Percentiles rank a stretch among this genome's conserved stretches.
Conservation (phyloP, 2,329 filamentous ascomycete species). For the Alternaria incomplexa region DNA sequence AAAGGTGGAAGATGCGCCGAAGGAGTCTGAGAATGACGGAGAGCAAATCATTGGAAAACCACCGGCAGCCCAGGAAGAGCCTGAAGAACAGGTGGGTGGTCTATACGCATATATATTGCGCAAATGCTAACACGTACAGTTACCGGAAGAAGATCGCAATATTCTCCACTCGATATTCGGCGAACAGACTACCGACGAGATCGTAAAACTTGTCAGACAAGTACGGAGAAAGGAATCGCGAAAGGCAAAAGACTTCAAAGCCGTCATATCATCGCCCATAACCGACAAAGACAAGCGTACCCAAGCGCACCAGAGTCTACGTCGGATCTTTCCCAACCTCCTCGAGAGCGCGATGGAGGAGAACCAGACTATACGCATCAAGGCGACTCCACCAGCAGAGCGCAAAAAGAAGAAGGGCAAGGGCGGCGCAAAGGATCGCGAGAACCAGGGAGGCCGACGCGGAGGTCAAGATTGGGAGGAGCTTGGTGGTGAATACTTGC, state of each 20-base stretch:
- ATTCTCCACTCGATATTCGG: constrained; percentile 59
- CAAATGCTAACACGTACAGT: constrained; percentile 24
- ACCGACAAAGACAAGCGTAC: constrained; percentile 67
- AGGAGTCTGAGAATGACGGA: constrained; percentile 13
- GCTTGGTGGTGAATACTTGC: constrained; percentile 78
- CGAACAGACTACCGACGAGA: constrained; percentile 54
- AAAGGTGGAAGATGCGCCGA: neutral
- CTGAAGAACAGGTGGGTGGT: constrained; percentile 22
- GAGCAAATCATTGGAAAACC: neutral
- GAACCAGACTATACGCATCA: constrained; percentile 69
- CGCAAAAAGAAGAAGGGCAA: constrained; percentile 41
- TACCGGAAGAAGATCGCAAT: constrained; percentile 48
- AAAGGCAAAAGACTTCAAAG: constrained; percentile 63
- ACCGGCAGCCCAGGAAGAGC: constrained; percentile 13
- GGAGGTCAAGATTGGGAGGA: constrained; percentile 64
- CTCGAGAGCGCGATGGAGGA: constrained; percentile 80
- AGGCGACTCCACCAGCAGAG: constrained; percentile 51
- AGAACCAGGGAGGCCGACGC: constrained; percentile 33
- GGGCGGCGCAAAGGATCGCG: constrained; percentile 29
- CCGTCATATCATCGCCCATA: constrained; percentile 61
- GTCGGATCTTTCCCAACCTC: constrained; percentile 78
- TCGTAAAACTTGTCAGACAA: constrained; percentile 62
- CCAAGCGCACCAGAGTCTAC: constrained; percentile 69
- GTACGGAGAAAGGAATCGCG: constrained; percentile 60
- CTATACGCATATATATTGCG: neutral